phyloP scores from a whole-genome alignment of 2,329 filamentous ascomycete genomes.

The Colletotrichum australisinense region DNA sequence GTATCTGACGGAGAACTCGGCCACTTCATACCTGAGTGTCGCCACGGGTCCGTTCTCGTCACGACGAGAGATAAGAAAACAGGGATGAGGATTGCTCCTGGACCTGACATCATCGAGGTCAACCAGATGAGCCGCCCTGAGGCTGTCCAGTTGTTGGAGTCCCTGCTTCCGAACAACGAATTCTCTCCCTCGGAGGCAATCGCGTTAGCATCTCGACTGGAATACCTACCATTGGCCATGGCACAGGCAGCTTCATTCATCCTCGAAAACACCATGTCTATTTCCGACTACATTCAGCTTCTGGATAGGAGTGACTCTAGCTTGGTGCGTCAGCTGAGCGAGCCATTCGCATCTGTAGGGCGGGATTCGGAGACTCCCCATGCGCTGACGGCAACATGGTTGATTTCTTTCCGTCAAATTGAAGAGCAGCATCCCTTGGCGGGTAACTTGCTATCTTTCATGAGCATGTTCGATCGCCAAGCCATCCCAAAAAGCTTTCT shows the following conservation, averaged over 20 bases:
- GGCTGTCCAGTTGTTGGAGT: too few relatives aligned
- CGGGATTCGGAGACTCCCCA: slow-evolving; percentile 45
- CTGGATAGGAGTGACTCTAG: slow-evolving; percentile 38
- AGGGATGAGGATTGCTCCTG: too few relatives aligned
- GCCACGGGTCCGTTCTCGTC: slow-evolving; percentile 44
- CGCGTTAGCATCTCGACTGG: background rate
- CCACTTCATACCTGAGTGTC: slow-evolving; percentile 43
- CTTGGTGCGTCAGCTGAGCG: slow-evolving; percentile 40
- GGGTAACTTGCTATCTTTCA: slow-evolving; percentile 50
- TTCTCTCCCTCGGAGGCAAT: too few relatives aligned
- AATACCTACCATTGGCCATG: background rate
- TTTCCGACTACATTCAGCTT: slow-evolving; percentile 35
- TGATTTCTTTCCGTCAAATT: slow-evolving; percentile 47
- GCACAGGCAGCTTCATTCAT: slow-evolving; percentile 7
- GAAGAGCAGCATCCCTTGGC: slow-evolving; percentile 44
- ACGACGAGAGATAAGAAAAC: too few relatives aligned
- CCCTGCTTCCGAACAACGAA: too few relatives aligned
- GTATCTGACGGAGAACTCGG: slow-evolving; percentile 35
- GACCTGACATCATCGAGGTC: too few relatives aligned
- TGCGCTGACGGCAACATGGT: slow-evolving; percentile 43
- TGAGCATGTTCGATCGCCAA: slow-evolving; percentile 52
- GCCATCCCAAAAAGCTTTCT: slow-evolving; percentile 50
- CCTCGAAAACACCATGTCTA: background rate
- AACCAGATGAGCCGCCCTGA: too few relatives aligned
- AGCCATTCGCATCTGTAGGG: slow-evolving; percentile 40